Percentiles rank a stretch among this genome's conserved stretches.
Evolutionary conservation across 106 monocot genomes (phyloP).

Genomic region (Xerophyta viscosa): DNA sequence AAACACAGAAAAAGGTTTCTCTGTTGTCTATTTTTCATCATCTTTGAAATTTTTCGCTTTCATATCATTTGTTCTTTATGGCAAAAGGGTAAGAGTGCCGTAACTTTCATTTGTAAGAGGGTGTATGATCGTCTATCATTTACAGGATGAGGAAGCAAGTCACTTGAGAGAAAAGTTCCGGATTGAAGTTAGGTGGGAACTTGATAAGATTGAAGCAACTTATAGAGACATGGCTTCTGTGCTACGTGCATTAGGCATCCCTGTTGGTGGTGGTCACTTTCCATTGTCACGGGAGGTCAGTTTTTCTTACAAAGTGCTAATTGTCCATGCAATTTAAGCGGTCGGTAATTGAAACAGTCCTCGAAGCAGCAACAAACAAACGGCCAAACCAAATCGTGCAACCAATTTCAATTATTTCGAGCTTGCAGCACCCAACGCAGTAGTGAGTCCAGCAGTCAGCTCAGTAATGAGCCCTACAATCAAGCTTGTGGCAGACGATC

Average conservation of each 20-base stretch:
- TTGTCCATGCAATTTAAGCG: neutral
- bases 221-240: constrained; percentile 76
- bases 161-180: constrained; percentile 66
- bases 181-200: constrained; percentile 53
- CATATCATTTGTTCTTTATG: neutral
- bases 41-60: neutral
- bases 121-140: neutral
- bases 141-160: constrained; percentile 72
- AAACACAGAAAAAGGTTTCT: constrained; percentile 76
- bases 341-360: too few species aligned
- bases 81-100: too few species aligned
- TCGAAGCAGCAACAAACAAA: too few species aligned
- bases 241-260: constrained; percentile 63
- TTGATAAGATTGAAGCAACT: constrained; percentile 48
- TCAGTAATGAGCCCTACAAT: too few species aligned
- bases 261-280: constrained; percentile 41
- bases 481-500: too few species aligned
- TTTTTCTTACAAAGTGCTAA: too few species aligned
- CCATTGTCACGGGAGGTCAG: constrained; percentile 50
- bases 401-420: too few species aligned
- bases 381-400: too few species aligned
- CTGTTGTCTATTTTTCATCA: neutral
- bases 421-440: too few species aligned
- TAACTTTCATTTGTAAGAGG: too few species aligned
- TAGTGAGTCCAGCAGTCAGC: too few species aligned